Evolutionary conservation across 441 rosid species (phyloP).

Genomic region (Aquilaria agallochum): DNA sequence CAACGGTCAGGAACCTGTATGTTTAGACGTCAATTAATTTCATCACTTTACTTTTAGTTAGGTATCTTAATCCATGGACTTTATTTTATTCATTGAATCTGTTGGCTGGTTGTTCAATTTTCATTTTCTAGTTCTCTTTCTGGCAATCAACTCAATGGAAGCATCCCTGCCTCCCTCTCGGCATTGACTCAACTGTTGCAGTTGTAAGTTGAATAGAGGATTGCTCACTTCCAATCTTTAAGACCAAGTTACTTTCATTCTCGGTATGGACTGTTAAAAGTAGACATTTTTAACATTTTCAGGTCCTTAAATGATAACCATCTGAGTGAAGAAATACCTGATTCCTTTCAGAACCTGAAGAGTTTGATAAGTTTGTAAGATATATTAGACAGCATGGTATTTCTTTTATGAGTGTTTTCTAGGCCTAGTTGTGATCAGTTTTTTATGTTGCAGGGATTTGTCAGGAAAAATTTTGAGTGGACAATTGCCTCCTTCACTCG

Average conservation of each 20-base stretch:
- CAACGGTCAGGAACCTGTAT: conserved; percentile 59
- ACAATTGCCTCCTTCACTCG: conserved; percentile 67
- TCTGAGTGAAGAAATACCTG: conserved; percentile 72
- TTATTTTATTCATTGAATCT: neutral
- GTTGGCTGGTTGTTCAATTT: conserved; percentile 5
- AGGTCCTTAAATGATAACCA: conserved; percentile 68
- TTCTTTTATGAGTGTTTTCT: conserved; percentile 11
- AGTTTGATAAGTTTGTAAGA: conserved; percentile 59
- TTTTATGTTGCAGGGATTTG: conserved; percentile 54
- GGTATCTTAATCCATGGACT: conserved; percentile 4
- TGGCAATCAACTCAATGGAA: conserved; percentile 54
- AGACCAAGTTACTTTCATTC: neutral
- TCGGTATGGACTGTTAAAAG: conserved; percentile 6
- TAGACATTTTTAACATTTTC: conserved; percentile 14
- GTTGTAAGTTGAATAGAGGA: conserved; percentile 35
- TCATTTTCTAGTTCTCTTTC: conserved; percentile 51
- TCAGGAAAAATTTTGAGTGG: conserved; percentile 71
- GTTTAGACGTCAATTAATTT: conserved; percentile 17
- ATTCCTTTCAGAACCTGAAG: conserved; percentile 54
- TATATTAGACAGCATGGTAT: neutral
- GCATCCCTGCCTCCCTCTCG: conserved; percentile 50
- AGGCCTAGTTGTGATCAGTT: conserved; percentile 4
- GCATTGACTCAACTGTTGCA: conserved; percentile 37
- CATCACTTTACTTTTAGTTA: neutral
- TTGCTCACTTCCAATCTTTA: neutral